These are phyloP conservation scores for Haematococcus lacustris DNA, from an alignment of 139 green algal genomes.

Conservation along the genomic window DNA sequence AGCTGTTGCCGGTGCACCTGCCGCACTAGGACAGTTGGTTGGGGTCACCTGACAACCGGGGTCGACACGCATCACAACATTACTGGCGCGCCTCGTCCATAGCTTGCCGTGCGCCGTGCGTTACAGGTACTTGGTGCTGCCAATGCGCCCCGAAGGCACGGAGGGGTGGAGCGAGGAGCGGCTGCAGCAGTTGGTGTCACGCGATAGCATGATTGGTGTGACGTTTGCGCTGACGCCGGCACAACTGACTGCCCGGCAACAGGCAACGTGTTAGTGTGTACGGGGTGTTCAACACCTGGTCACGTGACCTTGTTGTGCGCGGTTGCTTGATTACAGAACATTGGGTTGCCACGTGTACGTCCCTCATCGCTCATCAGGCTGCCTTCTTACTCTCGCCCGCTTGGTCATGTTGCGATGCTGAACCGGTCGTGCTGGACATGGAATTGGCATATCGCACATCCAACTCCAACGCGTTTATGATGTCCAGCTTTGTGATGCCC, in stretches of 20 bases:
- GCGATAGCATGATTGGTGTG: constrained; percentile 47
- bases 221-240: not conserved
- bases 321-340: not conserved
- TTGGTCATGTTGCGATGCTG: too few species aligned
- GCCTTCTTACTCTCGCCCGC: too few species aligned
- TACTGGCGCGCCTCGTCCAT: not conserved
- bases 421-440: too few species aligned
- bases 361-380: too few species aligned
- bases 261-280: too few species aligned
- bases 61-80: not conserved
- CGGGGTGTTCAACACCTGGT: too few species aligned
- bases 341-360: too few species aligned
- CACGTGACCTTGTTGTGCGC: too few species aligned
- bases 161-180: constrained; percentile 37
- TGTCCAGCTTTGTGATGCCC: not conserved
- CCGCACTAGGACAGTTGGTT: not conserved
- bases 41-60: not conserved
- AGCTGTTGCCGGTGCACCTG: not conserved
- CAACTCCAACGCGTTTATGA: constrained; percentile 9
- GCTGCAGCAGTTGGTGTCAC: constrained; percentile 30
- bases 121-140: constrained; percentile 42
- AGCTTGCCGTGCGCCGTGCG: not conserved
- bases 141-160: constrained; percentile 32
- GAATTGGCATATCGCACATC: constrained; percentile 9
- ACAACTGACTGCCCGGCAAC: too few species aligned